phyloP scores from a whole-genome alignment of 2,329 filamentous ascomycete species.

The Colletotrichum tanaceti region DNA sequence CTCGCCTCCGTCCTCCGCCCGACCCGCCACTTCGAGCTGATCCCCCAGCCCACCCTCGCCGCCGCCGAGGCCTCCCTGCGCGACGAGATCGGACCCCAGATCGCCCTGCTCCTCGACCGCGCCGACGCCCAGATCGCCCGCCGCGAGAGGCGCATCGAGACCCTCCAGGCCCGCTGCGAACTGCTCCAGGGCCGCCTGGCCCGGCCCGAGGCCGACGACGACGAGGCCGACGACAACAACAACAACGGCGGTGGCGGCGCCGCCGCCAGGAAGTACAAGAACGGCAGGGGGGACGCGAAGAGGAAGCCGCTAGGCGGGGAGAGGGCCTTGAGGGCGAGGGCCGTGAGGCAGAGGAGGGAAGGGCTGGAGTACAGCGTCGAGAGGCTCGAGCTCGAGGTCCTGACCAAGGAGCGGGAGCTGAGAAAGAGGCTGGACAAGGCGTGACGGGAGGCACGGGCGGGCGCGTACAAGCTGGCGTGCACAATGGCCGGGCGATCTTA shows the following conservation, averaged over 20 bases:
- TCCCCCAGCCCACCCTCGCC: slow-evolving; percentile 84
- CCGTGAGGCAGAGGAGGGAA: slow-evolving; percentile 84
- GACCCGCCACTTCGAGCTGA: slow-evolving; percentile 88
- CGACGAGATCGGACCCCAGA: slow-evolving; percentile 90
- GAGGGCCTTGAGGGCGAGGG: slow-evolving; percentile 64
- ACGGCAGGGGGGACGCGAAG: slow-evolving; percentile 34
- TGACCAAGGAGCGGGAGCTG: slow-evolving; percentile 75
- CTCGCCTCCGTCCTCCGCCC: slow-evolving; percentile 61
- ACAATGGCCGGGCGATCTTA: neutral
- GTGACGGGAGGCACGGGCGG: slow-evolving; percentile 36
- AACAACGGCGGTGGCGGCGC: slow-evolving; percentile 31
- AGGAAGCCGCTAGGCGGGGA: slow-evolving; percentile 61
- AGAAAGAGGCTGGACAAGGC: slow-evolving; percentile 60
- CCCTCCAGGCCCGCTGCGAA: slow-evolving; percentile 83
- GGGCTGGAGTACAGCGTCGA: slow-evolving; percentile 88
- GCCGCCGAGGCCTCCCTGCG: slow-evolving; percentile 86
- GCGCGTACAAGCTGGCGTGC: neutral
- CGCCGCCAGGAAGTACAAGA: slow-evolving; percentile 43
- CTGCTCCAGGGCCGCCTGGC: slow-evolving; percentile 78
- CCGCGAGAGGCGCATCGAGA: slow-evolving; percentile 84
- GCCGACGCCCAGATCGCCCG: slow-evolving; percentile 87
- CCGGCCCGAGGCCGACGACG: slow-evolving; percentile 44
- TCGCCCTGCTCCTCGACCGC: slow-evolving; percentile 80
- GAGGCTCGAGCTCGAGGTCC: slow-evolving; percentile 85
- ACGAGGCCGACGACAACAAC: slow-evolving; percentile 42